Evolutionary conservation across 2,329 filamentous ascomycete species (phyloP), one percentile per base, ranked within the genome.

Genomic region (Cladosporium cucumerinum): DNA sequence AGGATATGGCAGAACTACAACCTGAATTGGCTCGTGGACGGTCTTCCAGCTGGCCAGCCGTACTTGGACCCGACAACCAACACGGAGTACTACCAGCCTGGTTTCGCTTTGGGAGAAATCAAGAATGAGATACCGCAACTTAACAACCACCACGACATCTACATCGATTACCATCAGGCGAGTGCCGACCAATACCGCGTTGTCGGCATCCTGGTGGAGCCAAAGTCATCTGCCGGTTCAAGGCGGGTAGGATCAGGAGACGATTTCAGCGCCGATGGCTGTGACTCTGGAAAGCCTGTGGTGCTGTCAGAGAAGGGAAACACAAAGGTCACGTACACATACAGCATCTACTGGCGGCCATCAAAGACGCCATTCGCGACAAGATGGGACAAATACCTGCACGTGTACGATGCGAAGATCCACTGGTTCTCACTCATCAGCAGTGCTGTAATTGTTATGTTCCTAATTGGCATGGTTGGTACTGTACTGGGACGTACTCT

Each of bases 401-500:
- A 98, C 74, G 94, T 99, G 32, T 96, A 93, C 75, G 93, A 98
- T 77, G 93, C 95, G 61, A 96, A 95, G 82, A 98, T 99, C 72
- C 95, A 99, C 78, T 99, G 95, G 95, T 97, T 98, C 82, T 97
- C 93, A 66, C 87, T 99, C 58, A 91, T 98, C 79, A 97, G 97
- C 79, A 97, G 93, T 39, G 91, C 95, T 58, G 88, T 98, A 52
- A 96, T 99, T 67, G 93, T 99, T 59, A 85, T 97, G 57, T 95
- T 98, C 78, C 83, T 98, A 48, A 89, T 94, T 39, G 86, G 93
- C 54, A 97, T 95, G 72, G 95, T 99, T 68, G 89, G 90, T 78
- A 96, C 93, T n/a, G 92, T 98, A 55, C 84, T 99, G 18, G 83
- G 96, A 64, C 87, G 94, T 62, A 93, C 94, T 1, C 82, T 99